phyloP scores from a whole-genome alignment of 2,329 filamentous ascomycete genomes.

The Pseudocercospora pini-densiflorae region DNA sequence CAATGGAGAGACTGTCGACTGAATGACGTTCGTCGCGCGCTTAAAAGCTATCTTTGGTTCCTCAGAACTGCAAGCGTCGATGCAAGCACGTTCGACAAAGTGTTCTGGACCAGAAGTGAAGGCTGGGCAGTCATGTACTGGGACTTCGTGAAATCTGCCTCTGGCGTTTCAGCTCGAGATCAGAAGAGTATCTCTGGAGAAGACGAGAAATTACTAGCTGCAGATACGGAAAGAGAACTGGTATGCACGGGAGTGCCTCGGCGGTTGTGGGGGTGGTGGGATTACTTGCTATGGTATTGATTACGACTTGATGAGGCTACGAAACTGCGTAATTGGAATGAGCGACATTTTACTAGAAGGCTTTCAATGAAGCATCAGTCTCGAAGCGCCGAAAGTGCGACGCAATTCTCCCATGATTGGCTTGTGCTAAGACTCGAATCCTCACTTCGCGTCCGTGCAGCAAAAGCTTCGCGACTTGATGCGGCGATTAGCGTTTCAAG shows the following conservation, averaged over 20 bases:
- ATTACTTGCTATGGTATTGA: slow-evolving; percentile 8
- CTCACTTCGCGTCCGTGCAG: neutral
- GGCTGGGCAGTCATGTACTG: slow-evolving; percentile 39
- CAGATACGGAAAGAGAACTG: slow-evolving; percentile 21
- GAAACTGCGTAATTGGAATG: neutral
- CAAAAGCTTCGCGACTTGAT: neutral
- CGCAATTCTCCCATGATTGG: too few species aligned
- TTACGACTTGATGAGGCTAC: neutral
- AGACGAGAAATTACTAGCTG: neutral
- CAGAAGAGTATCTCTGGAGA: neutral
- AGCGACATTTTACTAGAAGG: neutral
- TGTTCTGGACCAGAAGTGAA: slow-evolving; percentile 30
- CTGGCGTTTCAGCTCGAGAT: neutral
- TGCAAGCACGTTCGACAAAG: slow-evolving; percentile 31
- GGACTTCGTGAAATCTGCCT: slow-evolving; percentile 21
- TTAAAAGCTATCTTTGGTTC: slow-evolving; percentile 38
- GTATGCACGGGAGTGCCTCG: slow-evolving; percentile 24
- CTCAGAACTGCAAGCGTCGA: slow-evolving; percentile 19
- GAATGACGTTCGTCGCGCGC: slow-evolving; percentile 40
- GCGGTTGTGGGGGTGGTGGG: slow-evolving; percentile 17
- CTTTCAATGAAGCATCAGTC: neutral
- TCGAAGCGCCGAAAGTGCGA: neutral
- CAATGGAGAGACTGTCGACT: slow-evolving; percentile 24
- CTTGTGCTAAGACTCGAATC: too few species aligned
- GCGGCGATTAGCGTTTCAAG: neutral